Conservation (phyloP, 805 yeast species). For the Teunomyces atbi region DNA sequence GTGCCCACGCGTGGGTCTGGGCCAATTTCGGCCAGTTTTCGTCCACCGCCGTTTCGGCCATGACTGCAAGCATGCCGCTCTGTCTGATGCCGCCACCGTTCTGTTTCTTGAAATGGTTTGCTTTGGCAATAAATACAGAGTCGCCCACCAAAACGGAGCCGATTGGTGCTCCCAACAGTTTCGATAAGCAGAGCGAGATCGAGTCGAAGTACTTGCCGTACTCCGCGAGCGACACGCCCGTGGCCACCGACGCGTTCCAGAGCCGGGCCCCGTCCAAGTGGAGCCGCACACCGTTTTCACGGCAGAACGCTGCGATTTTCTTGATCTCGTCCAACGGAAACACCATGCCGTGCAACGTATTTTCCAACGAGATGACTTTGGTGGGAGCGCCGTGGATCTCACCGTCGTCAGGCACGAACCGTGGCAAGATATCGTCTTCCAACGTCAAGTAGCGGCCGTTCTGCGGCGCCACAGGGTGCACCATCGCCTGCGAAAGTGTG, state of each 20-base stretch:
- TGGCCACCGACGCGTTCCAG: conserved; percentile 43
- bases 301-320: conserved; percentile 70
- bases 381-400: conserved; percentile 91
- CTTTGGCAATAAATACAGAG: conserved; percentile 32
- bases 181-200: conserved; percentile 43
- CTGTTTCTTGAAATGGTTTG: conserved; percentile 46
- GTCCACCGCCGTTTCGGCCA: conserved; percentile 43
- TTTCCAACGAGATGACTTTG: conserved; percentile 77
- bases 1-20: conserved; percentile 34
- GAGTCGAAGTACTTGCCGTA: conserved; percentile 41
- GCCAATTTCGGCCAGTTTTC: conserved; percentile 34
- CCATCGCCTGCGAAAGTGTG: conserved; percentile 88
- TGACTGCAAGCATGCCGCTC: conserved; percentile 37
- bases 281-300: conserved; percentile 52
- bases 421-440: conserved; percentile 65
- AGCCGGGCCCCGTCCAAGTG: conserved; percentile 95
- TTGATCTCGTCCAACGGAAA: conserved; percentile 77
- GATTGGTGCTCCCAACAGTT: conserved; percentile 43
- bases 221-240: conserved; percentile 39
- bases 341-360: conserved; percentile 81
- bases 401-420: conserved; percentile 66
- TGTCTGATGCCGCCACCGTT: conserved; percentile 47
- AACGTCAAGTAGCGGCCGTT: conserved; percentile 77
- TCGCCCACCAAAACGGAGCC: conserved; percentile 41
- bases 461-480: conserved; percentile 72